Percentiles rank a stretch among this genome's conserved stretches.
Evolutionary conservation across 371 early-diverging fungal species (phyloP).

Genomic region (Mucor saturninus): DNA sequence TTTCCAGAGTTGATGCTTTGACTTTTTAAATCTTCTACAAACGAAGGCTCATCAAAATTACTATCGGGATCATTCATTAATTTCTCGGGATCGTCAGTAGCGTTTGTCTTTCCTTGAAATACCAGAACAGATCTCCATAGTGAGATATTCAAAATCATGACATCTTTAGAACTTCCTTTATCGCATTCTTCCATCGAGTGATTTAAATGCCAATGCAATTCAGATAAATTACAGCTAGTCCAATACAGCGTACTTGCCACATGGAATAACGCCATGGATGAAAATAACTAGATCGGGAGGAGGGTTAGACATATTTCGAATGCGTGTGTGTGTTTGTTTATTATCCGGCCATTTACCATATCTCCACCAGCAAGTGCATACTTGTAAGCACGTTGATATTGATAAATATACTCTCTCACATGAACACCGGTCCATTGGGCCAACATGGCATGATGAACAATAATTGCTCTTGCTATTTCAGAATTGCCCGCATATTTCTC

Average conservation of each 20-base stretch:
- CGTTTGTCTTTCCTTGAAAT: slow-evolving; percentile 45
- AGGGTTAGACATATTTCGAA: background rate
- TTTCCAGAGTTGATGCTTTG: slow-evolving; percentile 40
- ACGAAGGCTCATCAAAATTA: slow-evolving; percentile 34
- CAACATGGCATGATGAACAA: slow-evolving; percentile 39
- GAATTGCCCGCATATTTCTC: slow-evolving; percentile 46
- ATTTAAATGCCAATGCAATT: slow-evolving; percentile 38
- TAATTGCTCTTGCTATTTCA: slow-evolving; percentile 48
- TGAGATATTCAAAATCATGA: slow-evolving; percentile 32
- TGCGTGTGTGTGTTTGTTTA: too few relatives aligned
- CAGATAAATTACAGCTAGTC: slow-evolving; percentile 42
- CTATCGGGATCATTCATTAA: slow-evolving; percentile 38
- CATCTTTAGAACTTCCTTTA: slow-evolving; percentile 36
- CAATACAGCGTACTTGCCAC: slow-evolving; percentile 36
- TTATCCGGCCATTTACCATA: slow-evolving; percentile 23
- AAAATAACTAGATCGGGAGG: slow-evolving; percentile 28
- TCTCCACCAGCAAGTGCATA: slow-evolving; percentile 50
- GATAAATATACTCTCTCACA: slow-evolving; percentile 36
- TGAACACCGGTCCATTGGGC: slow-evolving; percentile 46
- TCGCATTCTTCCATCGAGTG: slow-evolving; percentile 42
- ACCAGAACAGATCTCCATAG: slow-evolving; percentile 42
- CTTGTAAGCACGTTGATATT: slow-evolving; percentile 45
- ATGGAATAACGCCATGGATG: slow-evolving; percentile 46
- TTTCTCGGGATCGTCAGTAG: slow-evolving; percentile 27
- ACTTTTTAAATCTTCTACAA: slow-evolving; percentile 35